Evolutionary conservation across 2,329 filamentous ascomycete species (phyloP), one percentile per base, ranked within the genome.

Genomic region (Fusarium bulbicola): DNA sequence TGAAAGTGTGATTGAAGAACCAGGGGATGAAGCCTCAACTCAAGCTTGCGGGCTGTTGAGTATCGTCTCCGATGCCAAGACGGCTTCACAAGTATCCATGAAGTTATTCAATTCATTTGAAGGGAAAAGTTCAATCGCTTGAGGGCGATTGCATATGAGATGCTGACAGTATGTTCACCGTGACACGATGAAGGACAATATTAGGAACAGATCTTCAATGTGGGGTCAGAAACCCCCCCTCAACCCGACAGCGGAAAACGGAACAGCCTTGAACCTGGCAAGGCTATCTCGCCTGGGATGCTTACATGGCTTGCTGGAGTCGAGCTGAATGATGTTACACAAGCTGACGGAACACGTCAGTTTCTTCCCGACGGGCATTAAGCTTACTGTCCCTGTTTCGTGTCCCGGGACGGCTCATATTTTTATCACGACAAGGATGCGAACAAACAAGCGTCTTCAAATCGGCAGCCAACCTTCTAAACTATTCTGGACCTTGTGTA

Each of bases 141-240:
- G 26, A 49, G 42, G 20, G 32, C 16, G 49, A 56, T 40, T 58
- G 59, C 57, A 72, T 59, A 70, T 63, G 67, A 30, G 30, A 58
- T 68, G 56, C 30, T 32, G 40, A 6, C 24, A 34, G 45, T 56
- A 53, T 54, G 50, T 59, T 62, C 56, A 54, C 36, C 54, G 67
- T 52, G 54, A 43, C 15, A 63, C 53, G 14, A 46, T 40, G n/a
- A 40, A 63, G 20, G 40, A 58, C 46, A 36, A 54, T 50, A 66
- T 52, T 47, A 64, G 68, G 66, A 66, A 70, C 57, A 66, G 43
- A 42, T 40, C 30, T 14, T 37, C 40, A 39, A 24, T 34, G 54
- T 54, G 62, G 62, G 49, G 63, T 50, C 52, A 52, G 52, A 46
- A 36, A 42, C 30, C 21, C 37, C 24, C 16, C 32, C 24, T 30